Percentiles rank a stretch among this genome's conserved stretches.
These are phyloP conservation scores for Larix sibirica DNA, from an alignment of 83 land plant species.

Conservation along the genomic window DNA sequence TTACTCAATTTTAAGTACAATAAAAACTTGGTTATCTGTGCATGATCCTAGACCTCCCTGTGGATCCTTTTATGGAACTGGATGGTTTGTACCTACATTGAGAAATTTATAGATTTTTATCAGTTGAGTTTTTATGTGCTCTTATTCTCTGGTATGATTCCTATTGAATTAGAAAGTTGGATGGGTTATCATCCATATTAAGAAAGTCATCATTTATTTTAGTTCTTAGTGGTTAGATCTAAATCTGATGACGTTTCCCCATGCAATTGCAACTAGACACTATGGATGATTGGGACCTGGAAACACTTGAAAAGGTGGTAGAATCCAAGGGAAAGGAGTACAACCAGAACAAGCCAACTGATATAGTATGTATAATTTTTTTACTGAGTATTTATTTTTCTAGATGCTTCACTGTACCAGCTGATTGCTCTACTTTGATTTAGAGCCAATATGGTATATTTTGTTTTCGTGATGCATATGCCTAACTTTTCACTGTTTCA, in stretches of 20 bases:
- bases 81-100: background rate
- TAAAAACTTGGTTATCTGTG: too few relatives aligned
- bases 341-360: slow-evolving; percentile 94
- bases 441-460: too few relatives aligned
- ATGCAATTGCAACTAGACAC: slow-evolving; percentile 48
- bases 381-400: background rate
- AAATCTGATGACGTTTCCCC: background rate
- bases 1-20: too few relatives aligned
- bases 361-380: slow-evolving; percentile 69
- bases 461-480: background rate
- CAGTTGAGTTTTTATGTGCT: background rate
- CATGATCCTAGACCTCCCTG: background rate
- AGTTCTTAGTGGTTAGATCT: background rate
- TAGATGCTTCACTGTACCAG: too few relatives aligned
- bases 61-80: background rate
- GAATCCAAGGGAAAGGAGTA: slow-evolving; percentile 86
- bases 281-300: slow-evolving; percentile 99
- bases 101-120: background rate
- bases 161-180: background rate
- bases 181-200: background rate
- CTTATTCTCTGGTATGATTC: background rate
- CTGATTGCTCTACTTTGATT: too few relatives aligned
- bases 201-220: background rate
- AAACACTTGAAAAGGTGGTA: slow-evolving; percentile 88
- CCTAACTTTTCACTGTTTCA: too few relatives aligned